These are phyloP conservation scores for Debaryomyces nepalensis DNA, from an alignment of 1,139 yeast genomes.

Conservation along the genomic window DNA sequence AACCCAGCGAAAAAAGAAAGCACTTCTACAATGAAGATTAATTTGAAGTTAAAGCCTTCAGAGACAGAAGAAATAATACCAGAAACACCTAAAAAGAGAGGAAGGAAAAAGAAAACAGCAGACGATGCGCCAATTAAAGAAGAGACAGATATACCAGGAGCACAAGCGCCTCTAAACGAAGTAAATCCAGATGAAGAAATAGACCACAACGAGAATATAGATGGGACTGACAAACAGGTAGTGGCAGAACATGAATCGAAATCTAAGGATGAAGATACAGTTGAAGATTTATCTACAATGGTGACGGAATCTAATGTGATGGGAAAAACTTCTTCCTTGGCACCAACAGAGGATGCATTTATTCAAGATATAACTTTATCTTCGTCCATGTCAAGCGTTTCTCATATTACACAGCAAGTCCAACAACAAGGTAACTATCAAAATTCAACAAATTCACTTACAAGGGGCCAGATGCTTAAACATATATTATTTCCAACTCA, in stretches of 20 bases:
- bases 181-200: conserved; percentile 13
- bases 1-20: conserved; percentile 19
- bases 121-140: conserved; percentile 18
- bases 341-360: conserved; percentile 33
- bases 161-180: not conserved
- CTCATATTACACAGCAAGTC: conserved; percentile 31
- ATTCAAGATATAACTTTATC: conserved; percentile 43
- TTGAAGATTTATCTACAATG: conserved; percentile 6
- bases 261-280: conserved; percentile 13
- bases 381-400: conserved; percentile 38
- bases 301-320: conserved; percentile 24
- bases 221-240: conserved; percentile 16
- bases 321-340: conserved; percentile 37
- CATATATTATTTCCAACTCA: conserved; percentile 42
- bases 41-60: conserved; percentile 22
- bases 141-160: conserved; percentile 19
- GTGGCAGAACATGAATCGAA: conserved; percentile 22
- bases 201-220: conserved; percentile 19
- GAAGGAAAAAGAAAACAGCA: conserved; percentile 25
- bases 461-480: conserved; percentile 34
- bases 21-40: conserved; percentile 31
- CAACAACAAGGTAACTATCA: conserved; percentile 30
- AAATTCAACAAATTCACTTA: conserved; percentile 19
- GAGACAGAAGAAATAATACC: conserved; percentile 20
- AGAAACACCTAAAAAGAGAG: conserved; percentile 25